Evolutionary conservation across 495 filamentous ascomycete genomes (phyloP).

Genomic region (Penicillium samsonianum): DNA sequence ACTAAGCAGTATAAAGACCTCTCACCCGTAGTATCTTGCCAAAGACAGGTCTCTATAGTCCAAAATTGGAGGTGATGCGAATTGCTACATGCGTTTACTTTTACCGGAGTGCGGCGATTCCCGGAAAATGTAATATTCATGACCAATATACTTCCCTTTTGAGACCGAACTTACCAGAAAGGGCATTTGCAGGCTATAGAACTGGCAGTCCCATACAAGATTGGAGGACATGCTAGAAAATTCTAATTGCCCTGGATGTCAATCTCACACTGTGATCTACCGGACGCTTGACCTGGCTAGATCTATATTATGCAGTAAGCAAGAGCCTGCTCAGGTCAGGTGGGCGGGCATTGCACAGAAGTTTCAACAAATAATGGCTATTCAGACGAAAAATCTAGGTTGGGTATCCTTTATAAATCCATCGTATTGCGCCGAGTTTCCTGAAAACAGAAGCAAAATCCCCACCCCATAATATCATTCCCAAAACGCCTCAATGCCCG

Average conservation of each 20-base stretch:
- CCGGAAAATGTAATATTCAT: no score
- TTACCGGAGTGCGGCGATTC: no score
- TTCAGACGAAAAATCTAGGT: background rate
- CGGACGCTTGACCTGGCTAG: background rate
- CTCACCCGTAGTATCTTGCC: no score
- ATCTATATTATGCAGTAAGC: background rate
- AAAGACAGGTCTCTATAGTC: no score
- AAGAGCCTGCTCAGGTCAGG: background rate
- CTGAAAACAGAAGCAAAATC: background rate
- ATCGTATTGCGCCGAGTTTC: slow-evolving; percentile 1
- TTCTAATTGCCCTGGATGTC: background rate
- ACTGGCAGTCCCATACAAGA: background rate
- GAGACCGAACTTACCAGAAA: background rate
- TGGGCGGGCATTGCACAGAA: background rate
- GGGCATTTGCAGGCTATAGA: background rate
- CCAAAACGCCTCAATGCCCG: background rate
- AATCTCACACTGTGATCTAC: background rate
- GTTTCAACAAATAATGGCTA: background rate
- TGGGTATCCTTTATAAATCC: slow-evolving; percentile 11
- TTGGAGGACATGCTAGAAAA: background rate
- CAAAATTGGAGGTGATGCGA: no score
- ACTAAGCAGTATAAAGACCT: no score
- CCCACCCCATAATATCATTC: background rate
- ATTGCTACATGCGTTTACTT: no score
- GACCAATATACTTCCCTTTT: background rate